Evolutionary conservation across 1,284 basidiomycete species (phyloP), one percentile per base, ranked within the genome.

Genomic region (Leucoagaricus sp.): DNA sequence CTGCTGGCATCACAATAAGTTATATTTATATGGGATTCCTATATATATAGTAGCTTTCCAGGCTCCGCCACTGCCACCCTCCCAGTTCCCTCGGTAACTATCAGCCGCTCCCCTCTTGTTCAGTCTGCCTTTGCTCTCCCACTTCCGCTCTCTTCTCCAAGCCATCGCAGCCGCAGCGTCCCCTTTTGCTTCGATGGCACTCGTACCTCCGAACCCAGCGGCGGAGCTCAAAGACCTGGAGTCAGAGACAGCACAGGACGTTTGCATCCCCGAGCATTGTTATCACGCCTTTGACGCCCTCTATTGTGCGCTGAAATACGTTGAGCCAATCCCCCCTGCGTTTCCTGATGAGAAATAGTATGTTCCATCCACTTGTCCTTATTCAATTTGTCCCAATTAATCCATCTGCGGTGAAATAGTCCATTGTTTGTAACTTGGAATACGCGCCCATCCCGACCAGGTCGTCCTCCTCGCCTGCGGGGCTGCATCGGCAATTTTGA

Each of bases 351-450:
- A 86, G 58, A 87, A 89, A 72, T 89, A 84, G 90, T 92, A 69
- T 65, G 87, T 73, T 38, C 26, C 29, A 19, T 26, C 31, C 38
- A 53, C 41, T 41, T 15, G 26, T 29, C 40, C 49, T 46, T 26
- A 41, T 17, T 4, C 10, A 25, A 13, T n/a, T 10, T 36, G n/a
- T 29, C 15, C 52, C 38, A 25, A 47, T 53, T 8, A 5, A 17
- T 42, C 21, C 8, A 13, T 15, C 28, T 29, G 10, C 29, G 25
- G 29, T 28, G 25, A 33, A 28, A 33, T 63, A 96, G 94, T 71
- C 94, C 95, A 6, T 79, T 99, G 56, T 99, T 99, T 72, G 93
- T 99, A 33, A 98, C 96, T 1, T 99, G 96, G 96, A 96, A 94
- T 75, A 91, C 77, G 52, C 82, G 76, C 60, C 79, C 80, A 53